These are phyloP conservation scores for Urostyla sp. DNA, from an alignment of 73 alveolate genomes.

Conservation along the genomic window DNA sequence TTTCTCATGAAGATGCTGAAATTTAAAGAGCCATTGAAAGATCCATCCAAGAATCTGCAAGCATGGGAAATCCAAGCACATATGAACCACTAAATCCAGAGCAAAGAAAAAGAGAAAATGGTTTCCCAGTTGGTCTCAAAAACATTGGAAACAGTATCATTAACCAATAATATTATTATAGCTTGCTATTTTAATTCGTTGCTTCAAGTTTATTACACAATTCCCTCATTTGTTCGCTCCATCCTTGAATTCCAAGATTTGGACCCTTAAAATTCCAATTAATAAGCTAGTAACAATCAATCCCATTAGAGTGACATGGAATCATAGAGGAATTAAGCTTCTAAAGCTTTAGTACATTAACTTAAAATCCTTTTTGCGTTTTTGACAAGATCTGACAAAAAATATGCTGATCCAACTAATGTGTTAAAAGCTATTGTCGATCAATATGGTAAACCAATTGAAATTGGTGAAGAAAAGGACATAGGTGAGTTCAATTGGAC, in stretches of 20 bases:
- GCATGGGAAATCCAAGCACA: background rate
- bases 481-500: conserved; percentile 62
- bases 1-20: conserved; percentile 51
- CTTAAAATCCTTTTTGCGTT: conserved; percentile 55
- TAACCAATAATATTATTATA: background rate
- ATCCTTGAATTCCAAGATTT: conserved; percentile 18
- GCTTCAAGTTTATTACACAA: conserved; percentile 45
- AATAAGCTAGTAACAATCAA: background rate
- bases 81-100: conserved; percentile 67
- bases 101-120: conserved; percentile 45
- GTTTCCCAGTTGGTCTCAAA: conserved; percentile 62
- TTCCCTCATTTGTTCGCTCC: conserved; percentile 49
- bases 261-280: background rate
- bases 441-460: conserved; percentile 59
- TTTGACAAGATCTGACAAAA: conserved; percentile 53
- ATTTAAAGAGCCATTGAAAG: conserved; percentile 42
- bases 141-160: conserved; percentile 64
- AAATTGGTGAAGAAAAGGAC: conserved; percentile 65
- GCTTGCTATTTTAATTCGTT: conserved; percentile 66
- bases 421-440: conserved; percentile 50
- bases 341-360: conserved; percentile 26
- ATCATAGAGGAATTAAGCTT: conserved; percentile 14
- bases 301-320: conserved; percentile 10
- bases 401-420: conserved; percentile 66
- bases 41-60: background rate